These are phyloP conservation scores for Skeletonema menzelii DNA, from an alignment of 108 stramenopile genomes.

Conservation along the genomic window DNA sequence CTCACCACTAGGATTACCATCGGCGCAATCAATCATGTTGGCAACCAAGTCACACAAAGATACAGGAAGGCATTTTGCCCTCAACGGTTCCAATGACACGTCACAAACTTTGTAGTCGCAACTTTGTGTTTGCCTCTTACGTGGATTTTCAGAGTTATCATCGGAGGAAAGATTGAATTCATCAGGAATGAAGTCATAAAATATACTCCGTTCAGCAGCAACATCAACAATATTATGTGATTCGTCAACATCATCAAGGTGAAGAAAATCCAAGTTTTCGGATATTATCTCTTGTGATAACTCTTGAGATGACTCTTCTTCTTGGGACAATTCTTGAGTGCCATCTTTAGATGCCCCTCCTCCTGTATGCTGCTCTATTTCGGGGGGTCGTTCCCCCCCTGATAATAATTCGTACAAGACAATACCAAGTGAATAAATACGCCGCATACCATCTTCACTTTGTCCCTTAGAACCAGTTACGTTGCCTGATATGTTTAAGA, in stretches of 20 bases:
- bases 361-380: too few relatives aligned
- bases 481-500: not conserved
- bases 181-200: not conserved
- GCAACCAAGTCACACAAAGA: constrained; percentile 24
- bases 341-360: not conserved
- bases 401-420: not conserved
- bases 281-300: not conserved
- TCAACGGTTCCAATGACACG: constrained; percentile 5
- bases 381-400: not conserved
- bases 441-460: not conserved
- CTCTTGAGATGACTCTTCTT: not conserved
- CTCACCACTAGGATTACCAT: too few relatives aligned
- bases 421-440: not conserved
- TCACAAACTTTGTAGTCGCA: not conserved
- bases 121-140: not conserved
- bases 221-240: not conserved
- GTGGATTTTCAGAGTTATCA: not conserved
- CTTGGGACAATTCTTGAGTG: not conserved
- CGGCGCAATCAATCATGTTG: too few relatives aligned
- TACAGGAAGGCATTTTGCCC: constrained; percentile 4
- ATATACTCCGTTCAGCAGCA: not conserved
- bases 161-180: not conserved
- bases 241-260: not conserved
- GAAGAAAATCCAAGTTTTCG: not conserved
- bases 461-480: not conserved